Conservation (phyloP, 805 yeast species). For the Suhomyces prunicola region DNA sequence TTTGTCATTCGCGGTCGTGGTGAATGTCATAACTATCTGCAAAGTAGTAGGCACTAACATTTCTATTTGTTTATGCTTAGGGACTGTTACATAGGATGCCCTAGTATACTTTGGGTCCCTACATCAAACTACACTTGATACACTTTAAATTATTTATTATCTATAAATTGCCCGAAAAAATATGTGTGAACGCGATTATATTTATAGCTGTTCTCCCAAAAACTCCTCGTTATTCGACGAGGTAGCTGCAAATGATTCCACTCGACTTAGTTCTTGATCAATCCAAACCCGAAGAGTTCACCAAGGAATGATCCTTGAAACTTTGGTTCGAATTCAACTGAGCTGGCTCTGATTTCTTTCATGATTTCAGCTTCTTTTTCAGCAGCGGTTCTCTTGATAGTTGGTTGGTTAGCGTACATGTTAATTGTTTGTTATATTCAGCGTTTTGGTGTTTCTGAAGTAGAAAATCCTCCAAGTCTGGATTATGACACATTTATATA, state of each 20-base stretch:
- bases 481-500: not conserved
- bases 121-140: not conserved
- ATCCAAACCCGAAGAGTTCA: slow-evolving; percentile 35
- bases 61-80: not conserved
- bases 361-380: slow-evolving; percentile 46
- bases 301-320: slow-evolving; percentile 42
- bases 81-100: not conserved
- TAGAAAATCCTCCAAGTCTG: not conserved
- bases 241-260: not conserved
- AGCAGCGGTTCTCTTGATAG: slow-evolving; percentile 24
- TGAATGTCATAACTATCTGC: not conserved
- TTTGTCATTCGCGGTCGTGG: not conserved
- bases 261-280: slow-evolving; percentile 6
- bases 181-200: not conserved
- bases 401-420: slow-evolving; percentile 5
- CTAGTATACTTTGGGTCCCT: not conserved
- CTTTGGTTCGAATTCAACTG: slow-evolving; percentile 35
- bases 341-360: slow-evolving; percentile 39
- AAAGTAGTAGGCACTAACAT: too few relatives aligned
- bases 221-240: not conserved
- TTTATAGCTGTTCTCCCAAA: not conserved
- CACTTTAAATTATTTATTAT: not conserved
- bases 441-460: not conserved
- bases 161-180: not conserved
- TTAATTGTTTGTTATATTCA: not conserved